phyloP scores from a whole-genome alignment of 306 rosid species.

The Betula pendula region DNA sequence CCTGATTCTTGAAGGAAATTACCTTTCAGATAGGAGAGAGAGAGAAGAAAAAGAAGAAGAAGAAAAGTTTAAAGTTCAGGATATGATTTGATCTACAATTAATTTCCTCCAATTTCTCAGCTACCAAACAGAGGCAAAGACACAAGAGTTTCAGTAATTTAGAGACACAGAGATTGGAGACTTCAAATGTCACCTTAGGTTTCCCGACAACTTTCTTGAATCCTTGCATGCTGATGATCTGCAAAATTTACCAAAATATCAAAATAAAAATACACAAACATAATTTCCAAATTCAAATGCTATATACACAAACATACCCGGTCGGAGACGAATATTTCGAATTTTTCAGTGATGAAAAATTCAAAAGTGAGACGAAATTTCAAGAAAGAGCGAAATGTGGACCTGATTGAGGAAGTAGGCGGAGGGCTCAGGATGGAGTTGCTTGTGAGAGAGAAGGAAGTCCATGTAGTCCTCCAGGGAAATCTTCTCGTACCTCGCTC shows the following conservation, averaged over 20 bases:
- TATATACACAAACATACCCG: neutral
- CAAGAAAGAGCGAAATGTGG: conserved; percentile 15
- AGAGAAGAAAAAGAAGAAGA: no score
- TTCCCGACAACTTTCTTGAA: conserved; percentile 53
- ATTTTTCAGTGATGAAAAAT: neutral
- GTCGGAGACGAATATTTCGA: neutral
- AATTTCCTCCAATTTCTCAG: no score
- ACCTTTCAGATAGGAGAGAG: no score
- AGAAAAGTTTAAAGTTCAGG: no score
- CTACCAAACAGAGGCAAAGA: neutral
- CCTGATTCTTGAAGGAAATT: no score
- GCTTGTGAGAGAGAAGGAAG: conserved; percentile 43
- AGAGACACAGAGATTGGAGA: neutral
- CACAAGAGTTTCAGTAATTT: neutral
- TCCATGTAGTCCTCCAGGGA: conserved; percentile 53
- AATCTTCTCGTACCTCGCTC: conserved; percentile 27
- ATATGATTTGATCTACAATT: no score
- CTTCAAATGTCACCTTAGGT: conserved; percentile 49
- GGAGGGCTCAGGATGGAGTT: conserved; percentile 39
- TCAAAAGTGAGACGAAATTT: neutral
- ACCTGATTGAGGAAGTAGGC: conserved; percentile 61
- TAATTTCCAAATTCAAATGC: neutral
- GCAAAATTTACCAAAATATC: conserved; percentile 3
- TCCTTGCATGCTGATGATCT: conserved; percentile 73
- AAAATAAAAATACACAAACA: neutral